These are phyloP conservation scores for Umbelopsis sp. DNA, from an alignment of 371 early-diverging fungal genomes.

Conservation along the genomic window DNA sequence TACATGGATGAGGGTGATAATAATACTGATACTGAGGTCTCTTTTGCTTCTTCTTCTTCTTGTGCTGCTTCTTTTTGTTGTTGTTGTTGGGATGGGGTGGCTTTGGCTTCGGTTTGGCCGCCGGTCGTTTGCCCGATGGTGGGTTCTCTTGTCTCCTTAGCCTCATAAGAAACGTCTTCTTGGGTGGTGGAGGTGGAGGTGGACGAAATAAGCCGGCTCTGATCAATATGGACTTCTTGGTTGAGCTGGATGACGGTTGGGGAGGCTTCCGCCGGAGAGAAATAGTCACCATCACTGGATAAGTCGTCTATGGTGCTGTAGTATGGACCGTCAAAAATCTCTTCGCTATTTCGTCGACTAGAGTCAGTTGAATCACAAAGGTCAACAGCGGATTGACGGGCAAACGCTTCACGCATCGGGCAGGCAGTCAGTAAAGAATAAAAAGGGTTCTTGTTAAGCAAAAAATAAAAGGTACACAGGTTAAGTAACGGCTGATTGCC, in stretches of 20 bases:
- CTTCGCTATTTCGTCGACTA: background rate
- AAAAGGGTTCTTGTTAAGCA: background rate
- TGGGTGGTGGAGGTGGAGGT: constrained; percentile 11
- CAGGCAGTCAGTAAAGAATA: background rate
- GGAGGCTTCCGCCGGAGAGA: constrained; percentile 13
- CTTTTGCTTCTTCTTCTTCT: constrained; percentile 12
- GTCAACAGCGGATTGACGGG: background rate
- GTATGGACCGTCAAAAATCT: constrained; percentile 11
- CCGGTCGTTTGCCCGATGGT: background rate
- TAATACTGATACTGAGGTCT: constrained; percentile 1
- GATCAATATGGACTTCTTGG: constrained; percentile 17
- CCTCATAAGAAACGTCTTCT: constrained; percentile 1
- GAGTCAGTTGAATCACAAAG: constrained; percentile 11
- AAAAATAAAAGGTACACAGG: background rate
- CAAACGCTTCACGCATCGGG: constrained; percentile 15
- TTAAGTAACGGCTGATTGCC: constrained; percentile 12
- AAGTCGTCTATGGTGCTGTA: constrained; percentile 14
- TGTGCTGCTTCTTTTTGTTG: background rate
- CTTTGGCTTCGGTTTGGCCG: background rate
- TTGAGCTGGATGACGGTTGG: constrained; percentile 15
- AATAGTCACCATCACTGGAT: constrained; percentile 14
- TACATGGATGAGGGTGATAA: constrained; percentile 12
- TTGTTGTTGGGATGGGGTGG: too few species aligned
- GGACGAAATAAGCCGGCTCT: constrained; percentile 15
- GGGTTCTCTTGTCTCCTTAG: background rate